Conservation (phyloP, 2,329 filamentous ascomycete species). For the Bipolaris oryzae region DNA sequence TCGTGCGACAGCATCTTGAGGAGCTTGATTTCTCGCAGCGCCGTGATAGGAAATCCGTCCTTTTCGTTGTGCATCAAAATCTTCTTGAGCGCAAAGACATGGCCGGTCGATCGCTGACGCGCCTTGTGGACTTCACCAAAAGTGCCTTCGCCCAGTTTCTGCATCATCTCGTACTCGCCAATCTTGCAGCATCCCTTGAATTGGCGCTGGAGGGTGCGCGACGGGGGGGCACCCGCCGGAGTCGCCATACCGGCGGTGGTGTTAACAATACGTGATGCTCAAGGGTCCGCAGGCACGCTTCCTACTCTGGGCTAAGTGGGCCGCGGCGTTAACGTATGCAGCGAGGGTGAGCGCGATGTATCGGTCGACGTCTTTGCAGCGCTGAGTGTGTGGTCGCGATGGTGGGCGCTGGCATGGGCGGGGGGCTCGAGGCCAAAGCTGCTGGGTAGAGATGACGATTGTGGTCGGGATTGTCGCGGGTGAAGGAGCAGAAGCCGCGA, state of each 20-base stretch:
- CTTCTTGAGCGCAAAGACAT: slow-evolving; percentile 90
- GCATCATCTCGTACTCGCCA: slow-evolving; percentile 76
- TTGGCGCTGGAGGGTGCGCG: slow-evolving; percentile 58
- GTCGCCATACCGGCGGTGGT: slow-evolving; percentile 25
- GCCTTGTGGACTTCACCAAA: slow-evolving; percentile 97
- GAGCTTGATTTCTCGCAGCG: slow-evolving; percentile 95
- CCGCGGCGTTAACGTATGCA: slow-evolving; percentile 17
- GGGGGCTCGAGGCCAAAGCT: slow-evolving; percentile 17
- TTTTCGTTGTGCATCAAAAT: slow-evolving; percentile 99
- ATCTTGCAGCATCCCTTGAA: slow-evolving; percentile 88
- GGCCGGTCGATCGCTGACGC: slow-evolving; percentile 73
- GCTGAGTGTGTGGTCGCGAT: slow-evolving; percentile 14
- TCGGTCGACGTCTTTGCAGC: slow-evolving; percentile 15
- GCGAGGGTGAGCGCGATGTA: slow-evolving; percentile 15
- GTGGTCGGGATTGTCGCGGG: slow-evolving; percentile 9
- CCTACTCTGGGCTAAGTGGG: slow-evolving; percentile 22
- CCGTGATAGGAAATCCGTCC: slow-evolving; percentile 99
- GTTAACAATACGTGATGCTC: background rate
- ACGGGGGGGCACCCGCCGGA: slow-evolving; percentile 47
- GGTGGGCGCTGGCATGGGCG: slow-evolving; percentile 32
- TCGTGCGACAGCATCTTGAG: slow-evolving; percentile 91
- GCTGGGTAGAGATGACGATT: slow-evolving; percentile 25
- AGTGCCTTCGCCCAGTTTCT: slow-evolving; percentile 91
- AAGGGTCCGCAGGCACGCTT: background rate
- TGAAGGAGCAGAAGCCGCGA: slow-evolving; percentile 29